Base-by-base conservation (phyloP, 148 eudicot species). In the Rheum nobile region DNA sequence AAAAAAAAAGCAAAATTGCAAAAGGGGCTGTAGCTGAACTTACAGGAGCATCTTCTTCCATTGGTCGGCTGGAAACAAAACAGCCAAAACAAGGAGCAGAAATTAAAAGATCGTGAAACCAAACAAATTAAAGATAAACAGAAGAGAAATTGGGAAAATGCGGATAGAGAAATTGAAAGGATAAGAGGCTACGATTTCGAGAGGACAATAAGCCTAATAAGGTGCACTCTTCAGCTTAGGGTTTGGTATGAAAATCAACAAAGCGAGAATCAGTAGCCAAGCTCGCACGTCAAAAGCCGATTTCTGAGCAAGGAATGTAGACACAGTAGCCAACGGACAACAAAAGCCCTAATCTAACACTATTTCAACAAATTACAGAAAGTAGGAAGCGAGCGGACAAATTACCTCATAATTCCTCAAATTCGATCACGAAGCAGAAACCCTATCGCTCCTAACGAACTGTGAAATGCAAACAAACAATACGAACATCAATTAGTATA, bases 31-130 rank as follows among this genome's bases (percentile, higher is more conserved):
- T 61, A 61, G 67, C 34, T 69, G 50, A 46, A 80, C 91, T 87
- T 84, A 91, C 96, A 1, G 86, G 84, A 69, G 84, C 76, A 84
- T 90, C 95, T 77, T 87, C 91, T 31, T 90, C 95, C 94, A 87
- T 86, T 8, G 94, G 88, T 39, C 89, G 91, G 75, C 96, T 88
- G 87, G 76, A 82, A 76, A 72, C 67, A 79, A 65, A 74, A 26
- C 12, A 29, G n/a, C 21, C 39, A 65, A 65, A 65, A 32, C 39
- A 32, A 65, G 32, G 21, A 65, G 21, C 3, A 19, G 0, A 19
- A 13, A 63, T 29, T 29, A 13, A 32, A 28, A 57, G 6, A 3
- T 24, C 34, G 5, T 24, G 26, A 28, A 8, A 54, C 61, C 0
- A 0, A 54, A 8, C 61, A 54, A 22, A 22, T n/a, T 8, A 28